phyloP scores from a whole-genome alignment of 1,284 basidiomycete species.

The Ceratobasidium sp. region DNA sequence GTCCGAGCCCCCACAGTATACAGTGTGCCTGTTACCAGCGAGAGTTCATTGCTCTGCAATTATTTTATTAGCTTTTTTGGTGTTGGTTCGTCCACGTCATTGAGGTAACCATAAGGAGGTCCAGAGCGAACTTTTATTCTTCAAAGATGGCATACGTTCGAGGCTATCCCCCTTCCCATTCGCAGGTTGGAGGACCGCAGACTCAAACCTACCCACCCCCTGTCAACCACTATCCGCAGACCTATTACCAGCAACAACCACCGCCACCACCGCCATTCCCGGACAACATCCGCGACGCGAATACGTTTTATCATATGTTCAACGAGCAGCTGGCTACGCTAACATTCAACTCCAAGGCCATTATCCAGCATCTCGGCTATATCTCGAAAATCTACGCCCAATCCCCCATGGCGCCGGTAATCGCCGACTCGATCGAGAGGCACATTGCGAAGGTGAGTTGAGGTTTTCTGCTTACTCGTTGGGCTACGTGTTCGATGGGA shows the following conservation, averaged over 20 bases:
- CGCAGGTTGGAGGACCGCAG: constrained; percentile 17
- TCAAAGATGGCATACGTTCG: constrained; percentile 37
- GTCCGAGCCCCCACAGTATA: constrained; percentile 28
- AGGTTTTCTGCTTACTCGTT: constrained; percentile 36
- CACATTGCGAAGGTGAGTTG: constrained; percentile 89
- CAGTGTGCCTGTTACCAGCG: constrained; percentile 41
- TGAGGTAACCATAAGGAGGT: constrained; percentile 39
- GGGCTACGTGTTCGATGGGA: constrained; percentile 16
- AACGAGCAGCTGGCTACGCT: constrained; percentile 78
- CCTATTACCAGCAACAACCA: constrained; percentile 38
- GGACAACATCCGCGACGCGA: constrained; percentile 61
- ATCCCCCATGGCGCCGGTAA: constrained; percentile 82
- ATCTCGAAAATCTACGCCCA: constrained; percentile 77
- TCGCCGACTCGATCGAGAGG: constrained; percentile 87
- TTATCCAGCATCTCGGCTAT: constrained; percentile 95
- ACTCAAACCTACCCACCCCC: constrained; percentile 27
- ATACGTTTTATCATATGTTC: constrained; percentile 73
- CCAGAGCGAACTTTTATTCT: not conserved
- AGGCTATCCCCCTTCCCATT: constrained; percentile 4
- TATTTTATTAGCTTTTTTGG: constrained; percentile 25
- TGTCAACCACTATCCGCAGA: constrained; percentile 28
- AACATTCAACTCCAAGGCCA: constrained; percentile 94
- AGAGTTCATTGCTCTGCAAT: constrained; percentile 37
- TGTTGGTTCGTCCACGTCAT: constrained; percentile 41
- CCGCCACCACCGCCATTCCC: constrained; percentile 21